Evolutionary conservation across 1,284 basidiomycete genomes (phyloP).

Genomic region (Trichosporon ovoides): DNA sequence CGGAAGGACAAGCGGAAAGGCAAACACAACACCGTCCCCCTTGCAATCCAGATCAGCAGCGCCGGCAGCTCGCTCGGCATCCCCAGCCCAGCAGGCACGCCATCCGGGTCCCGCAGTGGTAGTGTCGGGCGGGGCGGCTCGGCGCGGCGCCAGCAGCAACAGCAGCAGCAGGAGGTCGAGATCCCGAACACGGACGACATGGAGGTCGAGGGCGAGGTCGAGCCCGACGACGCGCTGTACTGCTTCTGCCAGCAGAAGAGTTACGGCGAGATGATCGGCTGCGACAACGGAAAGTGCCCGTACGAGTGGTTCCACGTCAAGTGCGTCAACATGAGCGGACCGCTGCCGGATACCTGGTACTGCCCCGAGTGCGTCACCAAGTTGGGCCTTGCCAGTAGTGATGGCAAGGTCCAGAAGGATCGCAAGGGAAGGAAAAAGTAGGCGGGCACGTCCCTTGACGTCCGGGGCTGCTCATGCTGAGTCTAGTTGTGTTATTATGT

Average conservation of each 20-base stretch:
- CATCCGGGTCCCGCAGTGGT: neutral
- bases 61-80: conserved; percentile 6
- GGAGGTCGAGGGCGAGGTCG: conserved; percentile 27
- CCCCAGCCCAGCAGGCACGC: neutral
- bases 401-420: conserved; percentile 29
- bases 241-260: conserved; percentile 82
- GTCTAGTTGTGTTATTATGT: neutral
- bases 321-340: conserved; percentile 66
- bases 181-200: conserved; percentile 19
- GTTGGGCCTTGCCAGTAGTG: conserved; percentile 33
- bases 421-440: conserved; percentile 34
- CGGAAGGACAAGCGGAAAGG: conserved; percentile 13
- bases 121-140: conserved; percentile 11
- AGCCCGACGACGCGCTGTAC: conserved; percentile 59
- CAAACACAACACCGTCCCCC: conserved; percentile 8
- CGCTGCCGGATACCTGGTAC: conserved; percentile 72
- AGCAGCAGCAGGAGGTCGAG: conserved; percentile 26
- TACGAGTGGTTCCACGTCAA: conserved; percentile 88
- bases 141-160: conserved; percentile 17
- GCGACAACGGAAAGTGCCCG: conserved; percentile 75
- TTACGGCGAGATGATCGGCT: conserved; percentile 93
- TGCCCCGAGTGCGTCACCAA: conserved; percentile 57
- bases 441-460: too few relatives aligned
- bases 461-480: too few relatives aligned
- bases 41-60: conserved; percentile 10